Evolutionary conservation across 2,329 filamentous ascomycete species (phyloP).

Genomic region (Exophiala mesophila): DNA sequence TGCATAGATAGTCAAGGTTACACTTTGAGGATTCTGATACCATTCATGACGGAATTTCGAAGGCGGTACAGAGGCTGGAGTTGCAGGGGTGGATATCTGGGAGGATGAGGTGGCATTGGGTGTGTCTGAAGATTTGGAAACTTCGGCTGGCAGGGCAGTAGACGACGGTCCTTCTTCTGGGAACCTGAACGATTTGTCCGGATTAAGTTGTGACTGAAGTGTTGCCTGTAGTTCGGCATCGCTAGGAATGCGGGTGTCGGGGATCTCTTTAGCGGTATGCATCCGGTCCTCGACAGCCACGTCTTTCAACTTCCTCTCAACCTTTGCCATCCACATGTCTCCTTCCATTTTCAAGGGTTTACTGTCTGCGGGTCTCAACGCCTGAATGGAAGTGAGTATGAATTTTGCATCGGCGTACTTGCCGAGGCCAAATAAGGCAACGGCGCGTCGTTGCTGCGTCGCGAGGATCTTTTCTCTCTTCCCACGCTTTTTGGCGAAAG

Average conservation of each 20-base stretch:
- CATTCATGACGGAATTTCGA: slow-evolving; percentile 64
- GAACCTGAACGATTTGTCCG: slow-evolving; percentile 18
- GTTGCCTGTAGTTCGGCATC: slow-evolving; percentile 36
- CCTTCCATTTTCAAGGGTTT: slow-evolving; percentile 22
- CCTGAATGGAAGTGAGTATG: slow-evolving; percentile 58
- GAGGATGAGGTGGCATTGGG: slow-evolving; percentile 4
- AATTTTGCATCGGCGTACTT: slow-evolving; percentile 70
- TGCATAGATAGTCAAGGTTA: slow-evolving; percentile 61
- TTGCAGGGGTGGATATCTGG: slow-evolving; percentile 8
- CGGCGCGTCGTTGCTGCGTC: slow-evolving; percentile 75
- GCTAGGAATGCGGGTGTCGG: slow-evolving; percentile 43
- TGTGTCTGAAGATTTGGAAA: background rate
- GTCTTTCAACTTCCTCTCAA: slow-evolving; percentile 47
- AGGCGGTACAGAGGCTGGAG: slow-evolving; percentile 36
- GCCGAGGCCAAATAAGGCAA: slow-evolving; percentile 65
- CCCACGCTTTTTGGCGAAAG: slow-evolving; percentile 60
- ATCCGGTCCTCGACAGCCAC: slow-evolving; percentile 45
- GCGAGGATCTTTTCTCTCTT: slow-evolving; percentile 71
- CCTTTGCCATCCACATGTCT: slow-evolving; percentile 56
- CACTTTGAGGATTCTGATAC: slow-evolving; percentile 59
- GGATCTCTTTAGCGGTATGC: slow-evolving; percentile 50
- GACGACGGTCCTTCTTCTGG: background rate
- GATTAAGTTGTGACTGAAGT: slow-evolving; percentile 30
- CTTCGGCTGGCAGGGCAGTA: background rate
- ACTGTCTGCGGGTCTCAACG: slow-evolving; percentile 48